These are phyloP conservation scores for Verticillium nonalfalfae DNA, from an alignment of 2,329 filamentous ascomycete genomes.

Conservation along the genomic window DNA sequence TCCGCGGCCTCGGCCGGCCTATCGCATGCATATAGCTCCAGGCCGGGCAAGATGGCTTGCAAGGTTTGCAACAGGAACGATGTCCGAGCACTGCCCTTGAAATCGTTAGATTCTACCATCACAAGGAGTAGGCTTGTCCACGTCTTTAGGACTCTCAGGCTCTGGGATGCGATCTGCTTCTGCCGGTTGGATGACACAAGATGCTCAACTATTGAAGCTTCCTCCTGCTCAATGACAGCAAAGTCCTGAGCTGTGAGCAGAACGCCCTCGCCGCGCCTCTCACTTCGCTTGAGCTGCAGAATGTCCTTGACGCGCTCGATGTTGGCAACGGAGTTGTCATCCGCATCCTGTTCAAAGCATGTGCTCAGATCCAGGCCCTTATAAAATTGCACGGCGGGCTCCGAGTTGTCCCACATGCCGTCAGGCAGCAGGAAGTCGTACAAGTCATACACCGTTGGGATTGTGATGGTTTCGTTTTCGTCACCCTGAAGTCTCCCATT, in stretches of 20 bases:
- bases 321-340: conserved; percentile 57
- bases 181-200: conserved; percentile 59
- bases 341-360: conserved; percentile 55
- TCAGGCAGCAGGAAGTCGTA: conserved; percentile 74
- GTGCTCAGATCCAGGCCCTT: conserved; percentile 59
- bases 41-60: conserved; percentile 79
- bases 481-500: conserved; percentile 67
- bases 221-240: conserved; percentile 48
- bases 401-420: conserved; percentile 40
- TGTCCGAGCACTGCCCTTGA: conserved; percentile 64
- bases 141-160: conserved; percentile 65
- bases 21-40: conserved; percentile 70
- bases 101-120: conserved; percentile 75
- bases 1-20: conserved; percentile 66
- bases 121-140: conserved; percentile 84
- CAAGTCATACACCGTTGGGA: conserved; percentile 80
- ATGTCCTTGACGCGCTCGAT: conserved; percentile 67
- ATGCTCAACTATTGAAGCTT: conserved; percentile 52
- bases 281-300: conserved; percentile 61
- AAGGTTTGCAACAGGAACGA: conserved; percentile 81
- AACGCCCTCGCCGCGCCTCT: conserved; percentile 43
- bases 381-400: conserved; percentile 54
- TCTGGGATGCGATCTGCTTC: conserved; percentile 47
- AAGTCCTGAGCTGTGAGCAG: conserved; percentile 44
- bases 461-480: conserved; percentile 58